A percentile compares a stretch with the other conserved stretches of the same genome.
These are phyloP conservation scores for Dictyostelium firmibasis DNA, from an alignment of 78 protist genomes.

Conservation along the genomic window DNA sequence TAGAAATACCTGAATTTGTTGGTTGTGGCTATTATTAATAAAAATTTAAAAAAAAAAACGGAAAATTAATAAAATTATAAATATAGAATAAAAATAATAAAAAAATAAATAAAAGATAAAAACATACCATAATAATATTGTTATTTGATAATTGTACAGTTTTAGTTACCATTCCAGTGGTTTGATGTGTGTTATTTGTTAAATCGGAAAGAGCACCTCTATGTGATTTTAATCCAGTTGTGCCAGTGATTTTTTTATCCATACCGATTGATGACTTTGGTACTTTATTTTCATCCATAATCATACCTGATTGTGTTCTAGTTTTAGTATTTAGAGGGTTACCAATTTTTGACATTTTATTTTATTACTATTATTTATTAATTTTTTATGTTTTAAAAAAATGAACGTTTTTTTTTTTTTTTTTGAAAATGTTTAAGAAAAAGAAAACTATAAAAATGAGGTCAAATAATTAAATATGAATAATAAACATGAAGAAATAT, in stretches of 20 bases:
- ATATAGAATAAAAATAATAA: background rate
- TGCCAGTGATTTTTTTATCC: background rate
- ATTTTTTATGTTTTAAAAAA: background rate
- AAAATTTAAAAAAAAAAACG: background rate
- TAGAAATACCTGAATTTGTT: background rate
- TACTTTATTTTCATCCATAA: slow-evolving; percentile 55
- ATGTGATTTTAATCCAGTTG: background rate
- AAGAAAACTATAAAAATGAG: background rate
- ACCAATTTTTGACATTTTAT: slow-evolving; percentile 40
- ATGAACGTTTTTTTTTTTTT: background rate
- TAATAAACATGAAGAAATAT: too few species aligned
- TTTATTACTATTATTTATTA: background rate
- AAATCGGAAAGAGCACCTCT: slow-evolving; percentile 75
- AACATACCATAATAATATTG: background rate
- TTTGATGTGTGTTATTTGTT: slow-evolving; percentile 51
- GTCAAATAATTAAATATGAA: too few species aligned
- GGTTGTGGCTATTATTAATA: background rate
- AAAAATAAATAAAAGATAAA: background rate
- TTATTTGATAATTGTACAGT: background rate
- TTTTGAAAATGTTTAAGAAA: background rate
- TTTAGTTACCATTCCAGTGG: background rate
- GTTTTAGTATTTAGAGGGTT: slow-evolving; percentile 1
- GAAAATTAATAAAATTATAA: background rate
- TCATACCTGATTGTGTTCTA: slow-evolving; percentile 8
- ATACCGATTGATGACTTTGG: slow-evolving; percentile 5